Base-by-base conservation (phyloP, 2,329 filamentous ascomycete species). In the Cladobotryum protrusum region DNA sequence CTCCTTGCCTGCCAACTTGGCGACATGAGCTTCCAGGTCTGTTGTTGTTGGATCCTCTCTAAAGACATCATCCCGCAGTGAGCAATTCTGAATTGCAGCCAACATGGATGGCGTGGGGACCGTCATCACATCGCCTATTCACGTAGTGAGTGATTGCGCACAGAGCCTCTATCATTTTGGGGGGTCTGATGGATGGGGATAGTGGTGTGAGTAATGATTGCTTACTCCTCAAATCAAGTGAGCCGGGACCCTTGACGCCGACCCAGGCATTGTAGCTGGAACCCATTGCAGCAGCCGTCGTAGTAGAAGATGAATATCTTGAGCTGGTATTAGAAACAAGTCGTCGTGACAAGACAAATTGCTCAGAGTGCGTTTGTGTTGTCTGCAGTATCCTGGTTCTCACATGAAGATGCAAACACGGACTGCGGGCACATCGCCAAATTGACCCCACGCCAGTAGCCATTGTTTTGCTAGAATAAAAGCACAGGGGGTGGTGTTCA, bases 51-150 rank as follows among this genome's bases (percentile, higher is more conserved):
- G 74, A 61, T 96, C 90, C 68, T 95, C 89, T 55, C 76, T 72
- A 65, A 86, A 88, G 57, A 95, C 89, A 66, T 96, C 91, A 67
- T 96, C 91, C 15, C 86, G 74, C 32, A 96, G 79, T 0, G 86
- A 85, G 55, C 84, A 86, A 45, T 81, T 75, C 57, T 82, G 75
- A 56, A 96, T 86, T 14, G 91, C 88, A 41, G 79, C 73, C 35
- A 96, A 82, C 91, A 96, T 96, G 4, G 85, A 81, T 1, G 80
- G 66, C 0, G 87, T 93, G 1, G 89, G 89, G 1, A 84, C 87
- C 3, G 89, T 95, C 67, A 77, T 72, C 19, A 71, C 72, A 60
- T 79, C 76, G 54, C 76, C 76, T 77, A 43, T 11, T 17, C 5
- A 34, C 24, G 6, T 29, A 29, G 24, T 5, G 24, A 43, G 11